phyloP scores from a whole-genome alignment of 2,329 filamentous ascomycete genomes.

The Colletotrichum tamarilloi region DNA sequence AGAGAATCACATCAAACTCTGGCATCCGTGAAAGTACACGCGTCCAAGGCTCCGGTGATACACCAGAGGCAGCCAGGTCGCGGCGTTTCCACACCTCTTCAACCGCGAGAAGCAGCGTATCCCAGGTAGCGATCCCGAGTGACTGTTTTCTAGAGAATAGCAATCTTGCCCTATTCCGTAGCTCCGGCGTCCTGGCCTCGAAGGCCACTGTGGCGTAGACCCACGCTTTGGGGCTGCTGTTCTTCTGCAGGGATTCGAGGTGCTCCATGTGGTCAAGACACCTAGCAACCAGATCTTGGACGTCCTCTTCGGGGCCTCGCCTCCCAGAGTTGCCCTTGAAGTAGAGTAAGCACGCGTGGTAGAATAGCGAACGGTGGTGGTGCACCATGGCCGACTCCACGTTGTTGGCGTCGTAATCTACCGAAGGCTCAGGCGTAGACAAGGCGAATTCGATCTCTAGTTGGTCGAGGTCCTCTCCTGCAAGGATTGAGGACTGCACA shows the following conservation, averaged over 20 bases:
- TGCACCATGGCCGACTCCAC: not conserved
- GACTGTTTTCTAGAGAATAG: not conserved
- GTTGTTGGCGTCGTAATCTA: not conserved
- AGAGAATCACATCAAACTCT: not conserved
- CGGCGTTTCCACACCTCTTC: not conserved
- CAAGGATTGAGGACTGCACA: not conserved
- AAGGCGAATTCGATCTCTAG: not conserved
- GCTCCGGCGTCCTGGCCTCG: not conserved
- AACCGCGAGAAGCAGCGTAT: not conserved
- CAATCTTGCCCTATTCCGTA: not conserved
- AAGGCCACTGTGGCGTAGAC: not conserved
- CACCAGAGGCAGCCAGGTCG: not conserved
- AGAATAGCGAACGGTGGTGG: conserved; percentile 14
- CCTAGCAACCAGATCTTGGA: not conserved
- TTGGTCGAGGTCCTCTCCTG: not conserved
- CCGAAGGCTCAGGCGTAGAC: not conserved
- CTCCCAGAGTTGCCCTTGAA: conserved; percentile 17
- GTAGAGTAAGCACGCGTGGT: conserved; percentile 12
- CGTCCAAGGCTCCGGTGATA: not conserved
- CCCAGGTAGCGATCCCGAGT: not conserved
- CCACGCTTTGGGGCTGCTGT: conserved; percentile 13
- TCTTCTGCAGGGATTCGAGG: not conserved
- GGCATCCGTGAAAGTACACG: not conserved
- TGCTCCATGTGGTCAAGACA: conserved; percentile 14
- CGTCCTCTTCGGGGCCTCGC: not conserved